These are phyloP conservation scores for Sporothrix variecibatus DNA, from an alignment of 2,329 filamentous ascomycete genomes.

Conservation along the genomic window DNA sequence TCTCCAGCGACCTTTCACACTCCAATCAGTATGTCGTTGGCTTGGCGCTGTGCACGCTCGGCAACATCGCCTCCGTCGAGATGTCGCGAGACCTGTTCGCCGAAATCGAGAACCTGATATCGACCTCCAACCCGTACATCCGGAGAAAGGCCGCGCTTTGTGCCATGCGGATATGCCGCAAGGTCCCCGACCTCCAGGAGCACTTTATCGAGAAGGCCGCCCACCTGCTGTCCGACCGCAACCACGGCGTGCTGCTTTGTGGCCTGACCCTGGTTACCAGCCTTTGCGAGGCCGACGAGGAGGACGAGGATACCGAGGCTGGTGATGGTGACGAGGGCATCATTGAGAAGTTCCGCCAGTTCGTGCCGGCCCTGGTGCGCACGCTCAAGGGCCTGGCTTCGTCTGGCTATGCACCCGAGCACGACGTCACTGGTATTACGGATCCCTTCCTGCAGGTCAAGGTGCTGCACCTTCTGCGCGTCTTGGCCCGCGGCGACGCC, in stretches of 20 bases:
- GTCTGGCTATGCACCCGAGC: constrained; percentile 94
- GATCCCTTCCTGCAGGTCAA: constrained; percentile 98
- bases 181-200: constrained; percentile 95
- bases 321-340: constrained; percentile 90
- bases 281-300: constrained; percentile 93
- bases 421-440: constrained; percentile 96
- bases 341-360: constrained; percentile 84
- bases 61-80: constrained; percentile 96
- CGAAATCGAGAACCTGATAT: constrained; percentile 89
- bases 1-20: constrained; percentile 82
- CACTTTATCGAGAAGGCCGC: constrained; percentile 96
- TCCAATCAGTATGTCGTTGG: constrained; percentile 98
- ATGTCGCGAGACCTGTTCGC: constrained; percentile 98
- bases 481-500: constrained; percentile 82
- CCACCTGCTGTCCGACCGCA: constrained; percentile 82
- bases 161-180: constrained; percentile 97
- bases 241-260: constrained; percentile 92
- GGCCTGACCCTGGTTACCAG: constrained; percentile 88
- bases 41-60: constrained; percentile 90
- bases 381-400: constrained; percentile 90
- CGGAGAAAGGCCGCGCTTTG: constrained; percentile 96
- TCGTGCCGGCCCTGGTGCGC: constrained; percentile 83
- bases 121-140: constrained; percentile 97
- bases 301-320: constrained; percentile 87
- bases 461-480: constrained; percentile 81